phyloP scores from a whole-genome alignment of 345 rosid genomes.

The Passiflora organensis region DNA sequence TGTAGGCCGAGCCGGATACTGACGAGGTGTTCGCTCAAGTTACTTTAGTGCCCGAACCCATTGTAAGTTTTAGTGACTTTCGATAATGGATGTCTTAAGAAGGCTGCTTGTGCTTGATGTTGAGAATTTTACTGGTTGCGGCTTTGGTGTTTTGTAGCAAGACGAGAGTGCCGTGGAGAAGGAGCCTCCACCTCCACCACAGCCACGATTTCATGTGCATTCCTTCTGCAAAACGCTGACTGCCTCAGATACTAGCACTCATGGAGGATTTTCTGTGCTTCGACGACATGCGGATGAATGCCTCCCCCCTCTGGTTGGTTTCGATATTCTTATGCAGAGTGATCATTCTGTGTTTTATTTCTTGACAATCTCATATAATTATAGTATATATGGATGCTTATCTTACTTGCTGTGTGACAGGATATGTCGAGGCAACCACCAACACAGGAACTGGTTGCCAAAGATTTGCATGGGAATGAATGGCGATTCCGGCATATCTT shows the following conservation, averaged over 20 bases:
- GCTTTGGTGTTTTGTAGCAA: constrained; percentile 20
- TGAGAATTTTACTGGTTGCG: neutral
- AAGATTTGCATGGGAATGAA: constrained; percentile 58
- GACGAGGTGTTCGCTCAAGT: constrained; percentile 60
- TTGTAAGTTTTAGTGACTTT: constrained; percentile 23
- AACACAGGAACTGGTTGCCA: constrained; percentile 54
- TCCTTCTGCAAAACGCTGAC: constrained; percentile 55
- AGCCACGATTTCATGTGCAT: constrained; percentile 36
- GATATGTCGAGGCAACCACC: constrained; percentile 66
- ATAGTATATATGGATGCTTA: too few relatives aligned
- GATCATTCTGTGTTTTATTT: neutral
- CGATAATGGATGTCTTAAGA: neutral
- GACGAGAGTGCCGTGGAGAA: constrained; percentile 31
- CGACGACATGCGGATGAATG: constrained; percentile 66
- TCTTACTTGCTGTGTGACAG: constrained; percentile 20
- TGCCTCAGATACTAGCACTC: constrained; percentile 63
- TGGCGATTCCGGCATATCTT: constrained; percentile 63
- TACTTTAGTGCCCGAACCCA: constrained; percentile 34
- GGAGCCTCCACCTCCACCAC: constrained; percentile 20
- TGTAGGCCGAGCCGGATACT: constrained; percentile 50
- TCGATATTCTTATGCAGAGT: neutral
- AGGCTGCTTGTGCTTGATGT: neutral
- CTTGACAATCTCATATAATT: neutral
- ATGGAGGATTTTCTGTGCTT: constrained; percentile 62
- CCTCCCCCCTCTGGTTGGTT: constrained; percentile 50